A percentile compares a stretch with the other conserved stretches of the same genome.
Evolutionary conservation across 2,329 filamentous ascomycete species (phyloP).

Genomic region (Didymella segeticola): DNA sequence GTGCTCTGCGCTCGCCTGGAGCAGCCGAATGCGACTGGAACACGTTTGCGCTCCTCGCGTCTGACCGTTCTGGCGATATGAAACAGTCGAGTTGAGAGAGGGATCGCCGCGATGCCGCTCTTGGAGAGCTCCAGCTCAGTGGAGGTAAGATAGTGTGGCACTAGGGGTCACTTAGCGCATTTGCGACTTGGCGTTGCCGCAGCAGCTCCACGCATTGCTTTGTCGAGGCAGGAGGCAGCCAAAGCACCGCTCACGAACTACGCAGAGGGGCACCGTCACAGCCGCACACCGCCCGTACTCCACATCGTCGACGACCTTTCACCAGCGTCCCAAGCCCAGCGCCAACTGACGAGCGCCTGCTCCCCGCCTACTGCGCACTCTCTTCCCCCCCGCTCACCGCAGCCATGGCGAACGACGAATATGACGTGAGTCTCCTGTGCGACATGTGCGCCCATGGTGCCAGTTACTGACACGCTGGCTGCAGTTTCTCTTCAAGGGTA

Average conservation of each 20-base stretch:
- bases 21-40: constrained; percentile 8
- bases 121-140: constrained; percentile 11
- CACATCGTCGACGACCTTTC: background rate
- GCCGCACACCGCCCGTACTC: constrained; percentile 3
- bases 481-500: constrained; percentile 99
- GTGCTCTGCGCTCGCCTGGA: background rate
- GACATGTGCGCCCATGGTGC: constrained; percentile 24
- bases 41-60: background rate
- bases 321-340: background rate
- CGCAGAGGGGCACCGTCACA: constrained; percentile 8
- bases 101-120: constrained; percentile 12
- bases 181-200: constrained; percentile 14
- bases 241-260: constrained; percentile 21
- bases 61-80: constrained; percentile 2
- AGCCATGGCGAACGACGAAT: constrained; percentile 98
- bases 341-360: constrained; percentile 14
- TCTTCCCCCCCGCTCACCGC: constrained; percentile 37
- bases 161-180: constrained; percentile 4
- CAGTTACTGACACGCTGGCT: constrained; percentile 33
- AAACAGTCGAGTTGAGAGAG: constrained; percentile 11
- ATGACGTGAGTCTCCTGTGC: constrained; percentile 77
- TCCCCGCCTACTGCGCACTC: constrained; percentile 18
- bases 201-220: constrained; percentile 24
- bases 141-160: constrained; percentile 3
- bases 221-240: constrained; percentile 37